Percentiles rank a stretch among this genome's conserved stretches.
phyloP scores from a whole-genome alignment of 108 stramenopile species.

The Craspedostauros australis region DNA sequence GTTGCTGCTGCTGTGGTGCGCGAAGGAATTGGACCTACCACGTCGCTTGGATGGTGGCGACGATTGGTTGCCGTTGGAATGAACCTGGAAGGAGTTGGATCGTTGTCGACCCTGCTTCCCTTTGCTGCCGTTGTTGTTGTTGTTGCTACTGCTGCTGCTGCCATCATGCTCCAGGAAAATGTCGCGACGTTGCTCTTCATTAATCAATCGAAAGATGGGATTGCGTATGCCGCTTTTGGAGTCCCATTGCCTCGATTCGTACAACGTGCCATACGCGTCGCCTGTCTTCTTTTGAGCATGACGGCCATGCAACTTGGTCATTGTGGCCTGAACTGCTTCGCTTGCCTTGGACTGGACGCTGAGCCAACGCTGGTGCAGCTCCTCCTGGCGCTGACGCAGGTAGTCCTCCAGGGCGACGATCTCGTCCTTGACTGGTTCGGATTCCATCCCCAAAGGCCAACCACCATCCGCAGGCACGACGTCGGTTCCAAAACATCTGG shows the following conservation, averaged over 20 bases:
- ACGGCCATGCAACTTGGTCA: too few relatives aligned
- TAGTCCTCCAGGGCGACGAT: constrained; percentile 43
- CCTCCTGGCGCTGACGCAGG: constrained; percentile 50
- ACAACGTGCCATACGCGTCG: too few relatives aligned
- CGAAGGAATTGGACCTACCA: constrained; percentile 1
- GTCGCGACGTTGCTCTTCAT: constrained; percentile 31
- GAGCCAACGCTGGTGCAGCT: constrained; percentile 57
- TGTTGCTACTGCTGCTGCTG: not conserved
- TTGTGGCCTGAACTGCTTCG: too few relatives aligned
- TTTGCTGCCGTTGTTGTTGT: not conserved
- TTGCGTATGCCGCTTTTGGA: constrained; percentile 46
- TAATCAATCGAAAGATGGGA: constrained; percentile 35
- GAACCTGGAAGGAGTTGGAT: not conserved
- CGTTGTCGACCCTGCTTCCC: constrained; percentile 1
- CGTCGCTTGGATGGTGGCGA: constrained; percentile 7
- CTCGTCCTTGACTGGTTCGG: constrained; percentile 5
- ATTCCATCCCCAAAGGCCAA: constrained; percentile 73
- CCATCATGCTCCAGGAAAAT: constrained; percentile 9
- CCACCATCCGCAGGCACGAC: constrained; percentile 74
- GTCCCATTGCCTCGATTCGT: constrained; percentile 79
- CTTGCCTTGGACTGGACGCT: too few relatives aligned
- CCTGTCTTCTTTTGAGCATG: too few relatives aligned
- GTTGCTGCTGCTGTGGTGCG: not conserved
- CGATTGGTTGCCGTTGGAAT: too few relatives aligned
- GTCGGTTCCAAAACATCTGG: constrained; percentile 41